A percentile compares a stretch with the other conserved stretches of the same genome.
phyloP scores from a whole-genome alignment of 495 filamentous ascomycete genomes.

The Xylaria curta region DNA sequence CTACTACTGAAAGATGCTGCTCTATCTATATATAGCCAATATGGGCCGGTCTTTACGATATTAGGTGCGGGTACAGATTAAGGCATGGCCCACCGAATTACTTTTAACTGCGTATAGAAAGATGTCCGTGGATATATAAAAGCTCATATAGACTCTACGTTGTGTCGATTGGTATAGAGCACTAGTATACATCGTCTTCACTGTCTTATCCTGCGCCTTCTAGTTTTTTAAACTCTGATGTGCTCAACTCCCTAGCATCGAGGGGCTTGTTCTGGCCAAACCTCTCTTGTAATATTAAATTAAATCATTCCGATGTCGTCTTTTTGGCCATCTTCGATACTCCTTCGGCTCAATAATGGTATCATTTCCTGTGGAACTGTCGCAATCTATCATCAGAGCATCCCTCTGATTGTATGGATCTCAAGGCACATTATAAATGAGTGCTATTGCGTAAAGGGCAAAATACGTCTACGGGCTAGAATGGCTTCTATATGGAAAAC shows the following conservation, averaged over 20 bases:
- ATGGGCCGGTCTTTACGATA: neutral
- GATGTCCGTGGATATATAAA: neutral
- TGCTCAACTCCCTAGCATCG: neutral
- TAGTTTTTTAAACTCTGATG: neutral
- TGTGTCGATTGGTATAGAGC: neutral
- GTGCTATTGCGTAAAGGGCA: neutral
- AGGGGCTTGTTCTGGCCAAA: neutral
- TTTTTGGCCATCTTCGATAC: neutral
- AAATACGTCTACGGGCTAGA: neutral
- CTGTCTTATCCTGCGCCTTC: neutral
- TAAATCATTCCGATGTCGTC: neutral
- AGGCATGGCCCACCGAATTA: neutral
- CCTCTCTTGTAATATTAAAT: neutral
- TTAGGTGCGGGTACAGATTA: no score
- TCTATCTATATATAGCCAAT: slow-evolving; percentile 5
- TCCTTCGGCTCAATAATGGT: no score
- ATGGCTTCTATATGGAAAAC: neutral
- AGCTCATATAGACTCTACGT: neutral
- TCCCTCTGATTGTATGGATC: neutral
- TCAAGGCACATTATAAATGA: neutral
- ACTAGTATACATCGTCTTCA: neutral
- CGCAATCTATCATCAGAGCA: neutral
- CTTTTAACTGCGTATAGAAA: neutral
- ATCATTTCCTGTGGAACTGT: no score
- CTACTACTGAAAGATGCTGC: neutral